Conservation (phyloP, 2,329 filamentous ascomycete genomes). For the Trichophyton equinum region DNA sequence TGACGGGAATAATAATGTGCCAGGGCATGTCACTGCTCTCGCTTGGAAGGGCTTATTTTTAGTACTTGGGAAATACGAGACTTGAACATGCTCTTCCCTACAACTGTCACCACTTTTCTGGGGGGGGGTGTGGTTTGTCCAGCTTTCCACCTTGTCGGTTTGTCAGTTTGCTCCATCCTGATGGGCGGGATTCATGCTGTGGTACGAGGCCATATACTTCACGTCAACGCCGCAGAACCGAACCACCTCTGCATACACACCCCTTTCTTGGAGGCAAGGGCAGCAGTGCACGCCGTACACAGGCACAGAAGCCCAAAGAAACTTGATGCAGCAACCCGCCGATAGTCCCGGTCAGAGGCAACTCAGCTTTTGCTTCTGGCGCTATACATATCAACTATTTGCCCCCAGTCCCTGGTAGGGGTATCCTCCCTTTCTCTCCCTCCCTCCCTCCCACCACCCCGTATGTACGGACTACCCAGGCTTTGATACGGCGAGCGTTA, state of each 20-base stretch:
- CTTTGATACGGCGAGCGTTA: neutral
- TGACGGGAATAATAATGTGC: neutral
- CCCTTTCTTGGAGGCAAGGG: neutral
- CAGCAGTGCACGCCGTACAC: neutral
- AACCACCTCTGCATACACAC: neutral
- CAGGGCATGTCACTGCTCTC: conserved; percentile 1
- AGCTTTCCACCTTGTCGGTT: neutral
- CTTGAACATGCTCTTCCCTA: conserved; percentile 1
- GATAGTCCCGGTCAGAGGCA: neutral
- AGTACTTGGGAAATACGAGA: conserved; percentile 4
- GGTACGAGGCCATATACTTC: conserved; percentile 2
- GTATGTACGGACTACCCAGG: neutral
- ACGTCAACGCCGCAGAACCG: conserved; percentile 1
- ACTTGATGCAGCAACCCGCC: neutral
- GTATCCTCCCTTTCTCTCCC: neutral
- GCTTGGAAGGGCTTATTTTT: conserved; percentile 1
- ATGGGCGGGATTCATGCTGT: neutral
- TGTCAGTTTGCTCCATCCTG: neutral
- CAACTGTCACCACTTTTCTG: neutral
- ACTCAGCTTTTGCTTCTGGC: neutral
- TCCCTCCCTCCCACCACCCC: neutral
- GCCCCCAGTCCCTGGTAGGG: neutral
- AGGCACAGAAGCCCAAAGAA: no score
- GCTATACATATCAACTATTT: neutral
- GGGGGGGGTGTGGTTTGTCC: neutral